Conservation (phyloP, 176 grass and related monocot species). For the Pontederia crassipes region DNA sequence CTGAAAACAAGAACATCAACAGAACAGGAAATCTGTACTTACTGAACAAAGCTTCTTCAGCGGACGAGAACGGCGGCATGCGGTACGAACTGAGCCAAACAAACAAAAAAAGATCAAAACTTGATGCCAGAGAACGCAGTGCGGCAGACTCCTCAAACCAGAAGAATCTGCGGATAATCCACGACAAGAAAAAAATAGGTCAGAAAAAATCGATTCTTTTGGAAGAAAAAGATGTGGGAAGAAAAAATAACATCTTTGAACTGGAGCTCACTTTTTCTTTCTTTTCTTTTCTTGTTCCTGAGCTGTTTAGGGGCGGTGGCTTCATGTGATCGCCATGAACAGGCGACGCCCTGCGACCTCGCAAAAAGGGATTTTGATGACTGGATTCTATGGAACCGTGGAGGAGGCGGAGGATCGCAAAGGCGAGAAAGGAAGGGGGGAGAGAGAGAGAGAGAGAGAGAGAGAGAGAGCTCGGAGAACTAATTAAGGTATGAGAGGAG, state of each 20-base stretch:
- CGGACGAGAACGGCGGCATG: neutral
- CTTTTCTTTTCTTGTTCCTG: no score
- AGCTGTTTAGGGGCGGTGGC: neutral
- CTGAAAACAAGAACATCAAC: neutral
- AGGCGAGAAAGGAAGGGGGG: no score
- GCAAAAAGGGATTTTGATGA: neutral
- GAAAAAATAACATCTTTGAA: constrained; percentile 10
- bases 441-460: neutral
- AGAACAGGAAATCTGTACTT: neutral
- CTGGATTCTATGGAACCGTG: neutral
- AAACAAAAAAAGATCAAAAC: constrained; percentile 1
- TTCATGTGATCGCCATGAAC: neutral
- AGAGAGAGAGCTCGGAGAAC: constrained; percentile 4
- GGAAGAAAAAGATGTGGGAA: constrained; percentile 1
- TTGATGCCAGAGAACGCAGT: neutral
- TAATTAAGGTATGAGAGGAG: neutral
- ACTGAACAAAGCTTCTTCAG: neutral
- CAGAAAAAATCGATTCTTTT: constrained; percentile 11
- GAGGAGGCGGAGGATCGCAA: neutral
- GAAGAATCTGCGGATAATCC: neutral
- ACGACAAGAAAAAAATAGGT: constrained; percentile 3
- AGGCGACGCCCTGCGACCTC: constrained; percentile 5
- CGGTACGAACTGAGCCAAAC: no score
- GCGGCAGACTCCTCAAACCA: neutral
- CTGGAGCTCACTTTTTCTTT: neutral